Conservation (phyloP, 2,329 filamentous ascomycete genomes). For the Aspergillus hiratsukae region DNA sequence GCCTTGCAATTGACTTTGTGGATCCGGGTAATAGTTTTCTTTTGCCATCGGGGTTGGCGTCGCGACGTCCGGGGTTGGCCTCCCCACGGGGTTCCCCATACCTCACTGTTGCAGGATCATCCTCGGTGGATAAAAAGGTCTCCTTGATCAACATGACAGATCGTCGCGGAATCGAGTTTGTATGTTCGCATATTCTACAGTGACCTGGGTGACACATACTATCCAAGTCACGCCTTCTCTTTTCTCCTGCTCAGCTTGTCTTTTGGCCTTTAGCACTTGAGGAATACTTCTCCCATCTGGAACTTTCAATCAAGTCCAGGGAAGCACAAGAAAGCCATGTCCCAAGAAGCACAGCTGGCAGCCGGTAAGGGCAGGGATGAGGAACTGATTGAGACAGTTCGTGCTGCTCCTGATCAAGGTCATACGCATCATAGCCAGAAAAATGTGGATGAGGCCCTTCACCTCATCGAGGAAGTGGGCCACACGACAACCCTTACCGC, state of each 20-base stretch:
- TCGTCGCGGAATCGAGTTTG: background rate
- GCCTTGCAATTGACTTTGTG: background rate
- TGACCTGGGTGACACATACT: background rate
- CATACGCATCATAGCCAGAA: background rate
- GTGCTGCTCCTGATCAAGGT: constrained; percentile 3
- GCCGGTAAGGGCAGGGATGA: constrained; percentile 17
- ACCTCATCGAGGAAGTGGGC: constrained; percentile 45
- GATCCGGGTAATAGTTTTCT: background rate
- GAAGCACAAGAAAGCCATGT: constrained; percentile 14
- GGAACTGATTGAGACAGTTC: constrained; percentile 26
- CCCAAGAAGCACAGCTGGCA: constrained; percentile 11
- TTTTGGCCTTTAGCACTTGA: background rate
- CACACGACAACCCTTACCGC: constrained; percentile 47
- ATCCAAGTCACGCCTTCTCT: background rate
- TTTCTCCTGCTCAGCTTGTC: background rate
- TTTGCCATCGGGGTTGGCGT: constrained; percentile 7
- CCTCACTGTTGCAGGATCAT: background rate
- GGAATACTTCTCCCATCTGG: background rate
- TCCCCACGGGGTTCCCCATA: constrained; percentile 23
- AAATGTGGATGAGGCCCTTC: constrained; percentile 46
- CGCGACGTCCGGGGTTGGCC: constrained; percentile 14
- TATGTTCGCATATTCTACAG: background rate
- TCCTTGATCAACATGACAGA: background rate
- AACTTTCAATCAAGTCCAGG: background rate
- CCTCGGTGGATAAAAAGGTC: background rate